Base-by-base conservation (phyloP, 192 early-diverging fungal species). In the Coemansia sp. region DNA sequence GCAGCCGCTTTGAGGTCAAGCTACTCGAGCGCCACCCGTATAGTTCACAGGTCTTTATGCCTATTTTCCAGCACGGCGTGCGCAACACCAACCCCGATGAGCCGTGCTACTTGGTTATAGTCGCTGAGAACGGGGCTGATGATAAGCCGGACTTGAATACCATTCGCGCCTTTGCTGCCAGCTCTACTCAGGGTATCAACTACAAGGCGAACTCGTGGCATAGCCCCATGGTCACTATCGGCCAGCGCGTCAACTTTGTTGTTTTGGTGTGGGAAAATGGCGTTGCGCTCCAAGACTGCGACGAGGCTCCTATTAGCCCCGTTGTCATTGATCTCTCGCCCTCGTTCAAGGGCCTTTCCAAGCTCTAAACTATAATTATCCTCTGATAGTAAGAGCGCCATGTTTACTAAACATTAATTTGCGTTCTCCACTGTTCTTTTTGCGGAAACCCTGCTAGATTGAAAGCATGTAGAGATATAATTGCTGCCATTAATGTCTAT, bases 181-280 rank as follows among this genome's bases (percentile, higher is more conserved):
- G 66, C 60, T 83, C 79, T 16, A 86, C 78, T 9, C 92, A 94
- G 79, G 94, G 91, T 2, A 85, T 95, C 65, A 94, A 87, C 75
- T 95, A 95, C 73, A 77, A 83, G 57, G 83, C 86, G 13, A 91
- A 90, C 68, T 85, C 88, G 46, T 95, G 94, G 94, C 94, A 95
- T 70, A 92, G 93, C 74, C 94, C 94, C 16, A 94, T 95, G 92
- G 83, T 95, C 46, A 85, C 84, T 8, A 67, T 94, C 9, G 85
- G 87, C 51, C 62, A 82, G 62, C 77, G 75, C 38, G 83, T 87
- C 26, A 77, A 88, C 59, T 95, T 94, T 65, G 59, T 86, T 16
- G 87, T 87, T n/a, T 72, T 94, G 40, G 90, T 93, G 11, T 88
- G 91, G 77, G 94, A 95, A 79, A 88, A 85, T 66, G 88, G 87